Evolutionary conservation across 108 stramenopile genomes (phyloP).

Genomic region (Cyclostephanos tholiformis): DNA sequence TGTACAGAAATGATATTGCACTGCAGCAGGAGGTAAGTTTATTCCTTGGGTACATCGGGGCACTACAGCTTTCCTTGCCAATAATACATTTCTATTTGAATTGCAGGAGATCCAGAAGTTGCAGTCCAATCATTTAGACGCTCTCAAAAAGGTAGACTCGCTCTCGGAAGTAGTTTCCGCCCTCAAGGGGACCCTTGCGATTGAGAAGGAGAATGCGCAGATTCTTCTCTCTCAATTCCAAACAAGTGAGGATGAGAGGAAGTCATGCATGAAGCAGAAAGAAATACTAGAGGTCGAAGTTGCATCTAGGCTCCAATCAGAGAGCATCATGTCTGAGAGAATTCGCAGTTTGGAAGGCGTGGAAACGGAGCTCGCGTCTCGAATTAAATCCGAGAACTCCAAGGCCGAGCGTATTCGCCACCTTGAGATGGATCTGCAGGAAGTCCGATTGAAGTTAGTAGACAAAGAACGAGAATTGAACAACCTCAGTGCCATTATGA

Average conservation of each 20-base stretch:
- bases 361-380: slow-evolving; percentile 21
- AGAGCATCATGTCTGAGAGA: slow-evolving; percentile 18
- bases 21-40: slow-evolving; percentile 37
- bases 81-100: slow-evolving; percentile 5
- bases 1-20: slow-evolving; percentile 40
- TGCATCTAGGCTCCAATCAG: slow-evolving; percentile 20
- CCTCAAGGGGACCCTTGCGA: slow-evolving; percentile 33
- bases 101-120: slow-evolving; percentile 35
- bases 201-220: slow-evolving; percentile 30
- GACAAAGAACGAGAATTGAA: slow-evolving; percentile 2
- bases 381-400: slow-evolving; percentile 22
- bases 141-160: slow-evolving; percentile 32
- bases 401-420: slow-evolving; percentile 29
- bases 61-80: background rate
- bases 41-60: background rate
- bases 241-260: slow-evolving; percentile 37
- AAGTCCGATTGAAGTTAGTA: background rate
- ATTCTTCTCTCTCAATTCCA: slow-evolving; percentile 38
- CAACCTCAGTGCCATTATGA: background rate
- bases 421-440: slow-evolving; percentile 22
- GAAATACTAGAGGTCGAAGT: slow-evolving; percentile 18
- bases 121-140: slow-evolving; percentile 21
- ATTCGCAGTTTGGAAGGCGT: slow-evolving; percentile 19
- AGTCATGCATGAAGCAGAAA: slow-evolving; percentile 15
- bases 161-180: slow-evolving; percentile 32